These are phyloP conservation scores for Bruguiera sexangula DNA, from an alignment of 345 rosid genomes.

Conservation along the genomic window DNA sequence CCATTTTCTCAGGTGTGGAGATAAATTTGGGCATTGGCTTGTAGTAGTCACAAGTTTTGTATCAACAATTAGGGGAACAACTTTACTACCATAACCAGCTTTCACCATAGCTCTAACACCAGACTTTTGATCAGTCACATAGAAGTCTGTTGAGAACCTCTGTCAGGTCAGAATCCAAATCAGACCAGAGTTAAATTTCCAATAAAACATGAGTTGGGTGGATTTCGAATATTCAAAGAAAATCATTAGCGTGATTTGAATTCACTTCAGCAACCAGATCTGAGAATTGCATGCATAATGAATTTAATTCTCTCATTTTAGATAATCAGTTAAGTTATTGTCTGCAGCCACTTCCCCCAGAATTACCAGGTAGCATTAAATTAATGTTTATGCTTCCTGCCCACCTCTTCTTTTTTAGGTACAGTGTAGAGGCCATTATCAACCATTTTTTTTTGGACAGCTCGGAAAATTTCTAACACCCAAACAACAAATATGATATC, in stretches of 20 bases:
- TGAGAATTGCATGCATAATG: too few species aligned
- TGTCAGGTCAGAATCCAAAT: slow-evolving; percentile 28
- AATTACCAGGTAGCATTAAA: too few species aligned
- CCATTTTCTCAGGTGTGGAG: slow-evolving; percentile 48
- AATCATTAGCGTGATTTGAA: background rate
- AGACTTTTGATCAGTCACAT: slow-evolving; percentile 42
- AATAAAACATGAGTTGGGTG: background rate
- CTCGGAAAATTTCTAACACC: background rate
- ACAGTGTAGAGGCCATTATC: too few species aligned
- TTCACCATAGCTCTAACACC: slow-evolving; percentile 49
- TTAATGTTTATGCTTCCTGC: too few species aligned
- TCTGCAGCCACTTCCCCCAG: too few species aligned
- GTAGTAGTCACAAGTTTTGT: slow-evolving; percentile 46
- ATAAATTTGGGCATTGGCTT: slow-evolving; percentile 31
- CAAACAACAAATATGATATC: background rate
- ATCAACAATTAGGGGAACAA: slow-evolving; percentile 46
- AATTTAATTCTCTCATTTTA: too few species aligned
- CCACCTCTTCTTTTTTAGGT: too few species aligned
- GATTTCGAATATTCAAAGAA: background rate
- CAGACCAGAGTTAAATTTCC: slow-evolving; percentile 15
- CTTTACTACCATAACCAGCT: slow-evolving; percentile 45
- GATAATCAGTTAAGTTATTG: too few species aligned
- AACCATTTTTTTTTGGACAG: background rate
- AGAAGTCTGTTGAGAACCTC: slow-evolving; percentile 60
- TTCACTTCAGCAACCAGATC: too few species aligned